Evolutionary conservation across 2,329 filamentous ascomycete genomes (phyloP).

Genomic region (Fonsecaea pedrosoi): DNA sequence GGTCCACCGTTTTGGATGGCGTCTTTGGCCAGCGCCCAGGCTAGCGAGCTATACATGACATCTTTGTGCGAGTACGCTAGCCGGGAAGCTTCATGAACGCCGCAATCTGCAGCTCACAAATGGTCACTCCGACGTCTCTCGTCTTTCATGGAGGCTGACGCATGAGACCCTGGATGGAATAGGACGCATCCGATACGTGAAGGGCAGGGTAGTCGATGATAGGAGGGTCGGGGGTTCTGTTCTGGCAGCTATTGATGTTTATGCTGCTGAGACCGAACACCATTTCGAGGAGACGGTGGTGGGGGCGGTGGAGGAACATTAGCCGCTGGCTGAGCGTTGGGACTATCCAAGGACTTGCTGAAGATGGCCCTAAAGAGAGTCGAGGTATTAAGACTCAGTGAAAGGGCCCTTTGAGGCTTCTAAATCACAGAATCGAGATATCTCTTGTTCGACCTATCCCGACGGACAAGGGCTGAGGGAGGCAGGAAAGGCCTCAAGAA

Average conservation of each 20-base stretch:
- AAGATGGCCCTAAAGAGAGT: neutral
- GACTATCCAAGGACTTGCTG: neutral
- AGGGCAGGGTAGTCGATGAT: constrained; percentile 42
- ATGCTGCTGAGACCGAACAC: neutral
- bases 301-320: neutral
- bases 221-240: constrained; percentile 14
- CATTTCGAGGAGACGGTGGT: neutral
- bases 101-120: constrained; percentile 55
- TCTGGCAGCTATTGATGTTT: constrained; percentile 22
- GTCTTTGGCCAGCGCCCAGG: constrained; percentile 52
- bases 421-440: neutral
- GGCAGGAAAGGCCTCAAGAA: neutral
- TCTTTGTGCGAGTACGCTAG: constrained; percentile 59
- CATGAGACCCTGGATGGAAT: constrained; percentile 55
- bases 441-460: neutral
- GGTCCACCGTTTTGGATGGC: constrained; percentile 58
- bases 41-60: constrained; percentile 57
- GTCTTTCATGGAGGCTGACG: constrained; percentile 54
- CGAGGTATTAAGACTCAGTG: neutral
- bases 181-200: constrained; percentile 54
- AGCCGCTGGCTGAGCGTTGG: neutral
- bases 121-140: constrained; percentile 56
- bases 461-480: neutral
- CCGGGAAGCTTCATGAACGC: constrained; percentile 45
- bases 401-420: neutral